Base-by-base conservation (phyloP, 2,329 filamentous ascomycete genomes). In the Microsporum ferrugineum region DNA sequence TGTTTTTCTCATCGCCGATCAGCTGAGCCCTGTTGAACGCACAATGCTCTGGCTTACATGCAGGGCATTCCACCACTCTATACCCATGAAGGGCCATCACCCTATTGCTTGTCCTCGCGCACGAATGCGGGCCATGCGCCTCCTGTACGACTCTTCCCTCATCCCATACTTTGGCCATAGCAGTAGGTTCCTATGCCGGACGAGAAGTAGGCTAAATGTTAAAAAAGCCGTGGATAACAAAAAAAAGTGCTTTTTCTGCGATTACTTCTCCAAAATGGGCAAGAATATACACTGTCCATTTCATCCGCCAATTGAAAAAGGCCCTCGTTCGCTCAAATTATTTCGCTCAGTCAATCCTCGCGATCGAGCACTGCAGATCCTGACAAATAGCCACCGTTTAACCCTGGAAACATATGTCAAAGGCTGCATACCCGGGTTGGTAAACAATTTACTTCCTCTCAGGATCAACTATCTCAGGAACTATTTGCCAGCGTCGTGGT, bases 11-110 rank as follows among this genome's bases (percentile, higher is more conserved):
- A 65, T 69, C 51, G 59, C 64, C 10, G 61, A 63, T 4, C 34
- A 64, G n/a, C 62, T 69, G 43, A 61, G 65, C 38, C 57, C 61
- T 7, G 57, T 67, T 31, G 68, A 68, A 47, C 65, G 66, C 27
- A 64, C 66, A 39, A 66, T 67, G 41, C 64, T 69, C 31, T 65
- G 62, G 41, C 61, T 67, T 27, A 62, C 65, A 29, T 68, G 65
- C 63, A 68, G 31, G 10, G 31, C 57, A 2, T 60, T 63, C 17
- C 61, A 61, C 36, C 7, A 57, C 27, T 53, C 33, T 2, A 55
- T 55, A 55, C 31, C 51, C 31, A 55, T 55, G 51, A 36, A 36
- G 23, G 51, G 14, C n/a, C 36, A 55, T 17, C 51, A 55, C 17
- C 51, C 29, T 53, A 36, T 17, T 29, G 7, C 49, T 14, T 57